Evolutionary conservation across 1,284 basidiomycete genomes (phyloP).

Genomic region (Ustilago cynodontis): DNA sequence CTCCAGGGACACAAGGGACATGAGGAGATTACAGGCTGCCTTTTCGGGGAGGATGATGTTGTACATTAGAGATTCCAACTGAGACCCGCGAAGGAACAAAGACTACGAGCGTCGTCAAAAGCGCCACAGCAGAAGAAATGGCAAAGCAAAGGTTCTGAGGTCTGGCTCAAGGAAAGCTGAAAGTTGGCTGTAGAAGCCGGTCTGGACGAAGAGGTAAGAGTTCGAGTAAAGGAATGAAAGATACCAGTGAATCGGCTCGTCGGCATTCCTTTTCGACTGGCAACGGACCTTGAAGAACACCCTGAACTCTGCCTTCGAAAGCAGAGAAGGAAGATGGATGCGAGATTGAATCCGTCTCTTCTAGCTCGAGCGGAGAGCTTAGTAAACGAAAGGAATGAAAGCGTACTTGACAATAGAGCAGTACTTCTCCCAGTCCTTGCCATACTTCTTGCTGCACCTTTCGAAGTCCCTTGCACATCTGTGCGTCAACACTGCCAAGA

Average conservation of each 20-base stretch:
- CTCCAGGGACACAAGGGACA: too few relatives aligned
- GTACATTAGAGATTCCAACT: background rate
- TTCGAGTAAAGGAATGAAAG: background rate
- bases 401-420: slow-evolving; percentile 80
- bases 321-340: background rate
- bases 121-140: background rate
- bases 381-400: slow-evolving; percentile 81
- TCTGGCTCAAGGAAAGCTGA: background rate
- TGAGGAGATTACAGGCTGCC: too few relatives aligned
- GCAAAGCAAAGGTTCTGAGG: background rate
- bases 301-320: background rate
- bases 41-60: background rate
- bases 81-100: too few relatives aligned
- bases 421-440: slow-evolving; percentile 66
- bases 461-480: slow-evolving; percentile 63
- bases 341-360: background rate
- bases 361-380: slow-evolving; percentile 33
- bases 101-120: too few relatives aligned
- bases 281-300: background rate
- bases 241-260: background rate
- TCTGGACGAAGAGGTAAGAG: background rate
- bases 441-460: slow-evolving; percentile 85
- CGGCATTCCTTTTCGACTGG: background rate
- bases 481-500: slow-evolving; percentile 65
- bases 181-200: background rate